Evolutionary conservation across 345 rosid genomes (phyloP).

Genomic region (Euphorbia pulcherrima): DNA sequence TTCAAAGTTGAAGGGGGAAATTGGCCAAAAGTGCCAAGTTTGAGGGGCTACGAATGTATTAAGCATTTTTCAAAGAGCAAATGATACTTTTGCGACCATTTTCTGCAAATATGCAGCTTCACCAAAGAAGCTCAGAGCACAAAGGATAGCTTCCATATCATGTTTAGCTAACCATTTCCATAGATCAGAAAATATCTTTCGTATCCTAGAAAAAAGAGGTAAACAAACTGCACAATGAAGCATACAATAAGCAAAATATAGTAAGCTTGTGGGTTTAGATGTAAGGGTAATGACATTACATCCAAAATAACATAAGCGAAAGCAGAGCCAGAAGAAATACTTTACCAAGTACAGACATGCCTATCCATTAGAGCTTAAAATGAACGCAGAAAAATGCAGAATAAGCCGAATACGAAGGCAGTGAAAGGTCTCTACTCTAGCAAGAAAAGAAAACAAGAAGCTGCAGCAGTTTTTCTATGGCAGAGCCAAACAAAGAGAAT

Average conservation of each 20-base stretch:
- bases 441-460: too few relatives aligned
- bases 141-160: neutral
- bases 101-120: neutral
- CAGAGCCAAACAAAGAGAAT: too few relatives aligned
- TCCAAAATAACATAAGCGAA: too few relatives aligned
- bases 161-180: neutral
- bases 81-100: neutral
- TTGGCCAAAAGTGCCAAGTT: too few relatives aligned
- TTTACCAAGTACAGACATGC: neutral
- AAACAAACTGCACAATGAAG: neutral
- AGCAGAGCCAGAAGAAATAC: neutral
- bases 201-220: neutral
- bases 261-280: neutral
- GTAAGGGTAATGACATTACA: neutral
- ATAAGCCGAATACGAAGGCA: too few relatives aligned
- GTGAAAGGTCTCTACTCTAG: too few relatives aligned
- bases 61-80: too few relatives aligned
- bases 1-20: too few relatives aligned
- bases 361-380: neutral
- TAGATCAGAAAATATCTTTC: constrained; percentile 1
- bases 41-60: too few relatives aligned
- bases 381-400: too few relatives aligned
- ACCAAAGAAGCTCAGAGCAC: neutral
- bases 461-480: too few relatives aligned
- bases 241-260: neutral